These are phyloP conservation scores for Curvularia spicifera DNA, from an alignment of 2,329 filamentous ascomycete genomes.

Conservation along the genomic window DNA sequence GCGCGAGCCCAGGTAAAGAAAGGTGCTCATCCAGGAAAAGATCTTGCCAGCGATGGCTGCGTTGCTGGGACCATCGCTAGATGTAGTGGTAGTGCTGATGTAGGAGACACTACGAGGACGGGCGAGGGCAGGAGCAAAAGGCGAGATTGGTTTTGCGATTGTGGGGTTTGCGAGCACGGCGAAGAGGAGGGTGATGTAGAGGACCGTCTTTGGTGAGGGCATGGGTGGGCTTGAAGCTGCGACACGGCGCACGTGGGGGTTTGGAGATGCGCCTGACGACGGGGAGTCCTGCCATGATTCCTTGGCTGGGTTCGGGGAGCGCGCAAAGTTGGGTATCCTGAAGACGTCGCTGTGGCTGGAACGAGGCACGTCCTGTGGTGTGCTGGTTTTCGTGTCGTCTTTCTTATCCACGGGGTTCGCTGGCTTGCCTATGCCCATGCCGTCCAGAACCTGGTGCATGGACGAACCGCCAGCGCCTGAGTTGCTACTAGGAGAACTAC, in stretches of 20 bases:
- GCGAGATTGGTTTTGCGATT: slow-evolving; percentile 36
- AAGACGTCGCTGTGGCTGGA: slow-evolving; percentile 45
- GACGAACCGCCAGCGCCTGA: slow-evolving; percentile 28
- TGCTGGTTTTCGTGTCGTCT: slow-evolving; percentile 15
- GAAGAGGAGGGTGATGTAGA: slow-evolving; percentile 56
- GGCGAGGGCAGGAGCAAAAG: slow-evolving; percentile 31
- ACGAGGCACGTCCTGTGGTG: slow-evolving; percentile 32
- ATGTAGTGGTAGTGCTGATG: slow-evolving; percentile 5
- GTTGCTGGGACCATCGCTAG: slow-evolving; percentile 21
- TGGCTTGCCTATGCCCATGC: slow-evolving; percentile 24
- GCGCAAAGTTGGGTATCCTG: slow-evolving; percentile 48
- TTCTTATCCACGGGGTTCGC: slow-evolving; percentile 21
- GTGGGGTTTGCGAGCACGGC: slow-evolving; percentile 52
- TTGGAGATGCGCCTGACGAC: slow-evolving; percentile 29
- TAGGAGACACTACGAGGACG: slow-evolving; percentile 20
- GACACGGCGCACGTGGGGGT: slow-evolving; percentile 42
- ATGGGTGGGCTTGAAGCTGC: slow-evolving; percentile 52
- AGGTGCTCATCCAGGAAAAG: slow-evolving; percentile 54
- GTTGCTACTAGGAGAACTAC: slow-evolving; percentile 25
- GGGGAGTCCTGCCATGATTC: slow-evolving; percentile 36
- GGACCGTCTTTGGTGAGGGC: slow-evolving; percentile 54
- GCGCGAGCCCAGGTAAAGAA: slow-evolving; percentile 49
- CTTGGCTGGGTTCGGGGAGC: slow-evolving; percentile 36
- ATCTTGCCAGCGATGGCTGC: slow-evolving; percentile 50
- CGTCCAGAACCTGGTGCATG: slow-evolving; percentile 41